Evolutionary conservation across 177 flowering plant species (phyloP), one percentile per base, ranked within the genome.

Genomic region (Vitis hybrid): DNA sequence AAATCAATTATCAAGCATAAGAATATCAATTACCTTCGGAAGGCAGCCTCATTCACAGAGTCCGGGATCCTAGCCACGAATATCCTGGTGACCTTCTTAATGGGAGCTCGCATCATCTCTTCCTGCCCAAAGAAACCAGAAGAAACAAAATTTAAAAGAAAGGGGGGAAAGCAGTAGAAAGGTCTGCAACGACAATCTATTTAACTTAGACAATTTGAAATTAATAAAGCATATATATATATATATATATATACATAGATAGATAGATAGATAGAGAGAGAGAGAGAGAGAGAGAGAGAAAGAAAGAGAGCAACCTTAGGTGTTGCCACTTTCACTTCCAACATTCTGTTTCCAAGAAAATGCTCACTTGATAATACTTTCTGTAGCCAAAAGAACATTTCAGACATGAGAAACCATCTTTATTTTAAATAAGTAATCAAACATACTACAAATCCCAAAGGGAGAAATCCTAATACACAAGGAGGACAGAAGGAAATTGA

Each of bases 271-370:
- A 33, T 4, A 4, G 1, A 38, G 9, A 6, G 0, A 38, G 1
- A 6, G 0, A 38, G 6, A 38, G 0, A 6, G 0, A 7, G 0
- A 38, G 8, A 38, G 1, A 38, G 44, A 38, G 31, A 24, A 2
- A 24, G 28, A 24, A 0, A 38, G 1, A 38, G 18, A 19, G 60
- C 7, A 76, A 93, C 99, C 98, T 88, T 96, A 59, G 98, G 99
- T 3, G 99, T 96, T n/a, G 99, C 99, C 31, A 96, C 77, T 91
- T 96, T 96, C 9, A 96, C 96, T 85, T 96, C 99, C 79, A 96
- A 82, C 80, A 82, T 74, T 81, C 98, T 83, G 73, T 82, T 86
- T 1, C 97, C 98, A 71, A 96, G 93, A 59, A 82, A 71, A 73
- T 96, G 98, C 79, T 96, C 98, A 62, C 81, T 76, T 31, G 86